phyloP scores from a whole-genome alignment of 2,329 filamentous ascomycete species.

The Fusarium ambrosium region DNA sequence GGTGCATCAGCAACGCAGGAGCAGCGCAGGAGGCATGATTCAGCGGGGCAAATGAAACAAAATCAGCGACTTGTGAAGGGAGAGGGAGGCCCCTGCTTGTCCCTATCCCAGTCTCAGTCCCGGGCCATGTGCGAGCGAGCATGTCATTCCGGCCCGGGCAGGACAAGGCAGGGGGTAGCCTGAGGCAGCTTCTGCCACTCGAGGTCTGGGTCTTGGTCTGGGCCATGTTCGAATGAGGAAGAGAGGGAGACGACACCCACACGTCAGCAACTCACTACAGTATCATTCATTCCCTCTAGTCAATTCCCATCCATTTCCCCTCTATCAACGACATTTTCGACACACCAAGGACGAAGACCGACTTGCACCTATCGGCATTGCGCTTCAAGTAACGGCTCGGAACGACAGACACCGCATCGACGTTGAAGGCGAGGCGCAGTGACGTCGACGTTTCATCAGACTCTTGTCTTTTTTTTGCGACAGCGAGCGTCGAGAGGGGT shows the following conservation, averaged over 20 bases:
- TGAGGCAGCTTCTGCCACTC: constrained; percentile 25
- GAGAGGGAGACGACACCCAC: constrained; percentile 24
- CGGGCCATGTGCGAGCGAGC: not conserved
- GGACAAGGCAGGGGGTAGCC: constrained; percentile 11
- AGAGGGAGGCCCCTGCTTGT: constrained; percentile 16
- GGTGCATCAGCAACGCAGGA: not conserved
- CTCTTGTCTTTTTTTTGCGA: constrained; percentile 20
- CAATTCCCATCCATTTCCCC: not conserved
- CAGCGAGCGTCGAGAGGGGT: constrained; percentile 18
- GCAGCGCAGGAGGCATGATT: not conserved
- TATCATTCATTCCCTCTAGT: not conserved
- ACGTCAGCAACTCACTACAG: constrained; percentile 32
- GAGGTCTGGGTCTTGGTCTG: not conserved
- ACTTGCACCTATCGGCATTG: not conserved
- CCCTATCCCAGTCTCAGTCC: not conserved
- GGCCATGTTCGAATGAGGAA: constrained; percentile 14
- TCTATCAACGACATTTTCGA: not conserved
- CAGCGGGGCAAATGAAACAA: constrained; percentile 8
- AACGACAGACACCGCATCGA: not conserved
- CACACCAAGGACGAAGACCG: not conserved
- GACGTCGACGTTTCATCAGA: constrained; percentile 15
- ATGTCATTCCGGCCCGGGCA: constrained; percentile 3
- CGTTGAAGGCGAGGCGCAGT: constrained; percentile 18
- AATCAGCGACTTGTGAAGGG: not conserved
- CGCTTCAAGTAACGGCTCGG: not conserved